Base-by-base conservation (phyloP, 2,329 filamentous ascomycete genomes). In the Nemania sp. region DNA sequence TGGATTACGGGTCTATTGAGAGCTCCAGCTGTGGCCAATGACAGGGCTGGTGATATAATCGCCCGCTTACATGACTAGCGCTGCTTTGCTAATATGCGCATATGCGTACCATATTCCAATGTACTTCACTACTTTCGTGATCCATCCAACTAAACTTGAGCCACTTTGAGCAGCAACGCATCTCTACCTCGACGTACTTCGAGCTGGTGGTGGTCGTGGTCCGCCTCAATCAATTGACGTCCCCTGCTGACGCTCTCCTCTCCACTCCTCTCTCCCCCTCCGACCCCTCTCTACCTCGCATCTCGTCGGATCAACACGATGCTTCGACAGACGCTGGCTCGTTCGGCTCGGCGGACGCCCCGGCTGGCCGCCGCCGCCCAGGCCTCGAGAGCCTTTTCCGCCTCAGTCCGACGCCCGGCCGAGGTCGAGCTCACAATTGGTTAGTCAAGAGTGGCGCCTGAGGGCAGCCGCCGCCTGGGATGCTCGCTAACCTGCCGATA, bases 351-450 rank as follows among this genome's bases (percentile, higher is more conserved):
- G 82, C 85, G 85, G 83, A 82, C 83, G 72, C 79, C 83, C 79
- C 81, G 81, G 75, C 82, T 81, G 13, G 55, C 53, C 74, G 80
- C 80, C 74, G 80, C 80, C 74, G 79, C 78, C 76, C 80, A 78
- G 76, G 85, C 85, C 79, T 83, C 87, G 77, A 88, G 92, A 80
- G 81, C 90, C 73, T 97, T 99, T 83, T 86, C 90, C 79, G 90
- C 89, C 72, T 92, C 91, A 69, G 79, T 85, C 74, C 86, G 85
- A 79, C 87, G 92, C 78, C 86, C 86, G 72, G 94, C 92, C 71
- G 92, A 98, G 83, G 93, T 99, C 74, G 92, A 97, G 85, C 87
- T 99, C 78, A 99, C 94, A 74, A 87, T 97, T 83, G 92, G 91
- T 96, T 80, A 74, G 86, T 79, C 50, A n/a, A n/a, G n/a, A 25